These are phyloP conservation scores for Penicillium sp. DNA, from an alignment of 2,329 filamentous ascomycete genomes.

Conservation along the genomic window DNA sequence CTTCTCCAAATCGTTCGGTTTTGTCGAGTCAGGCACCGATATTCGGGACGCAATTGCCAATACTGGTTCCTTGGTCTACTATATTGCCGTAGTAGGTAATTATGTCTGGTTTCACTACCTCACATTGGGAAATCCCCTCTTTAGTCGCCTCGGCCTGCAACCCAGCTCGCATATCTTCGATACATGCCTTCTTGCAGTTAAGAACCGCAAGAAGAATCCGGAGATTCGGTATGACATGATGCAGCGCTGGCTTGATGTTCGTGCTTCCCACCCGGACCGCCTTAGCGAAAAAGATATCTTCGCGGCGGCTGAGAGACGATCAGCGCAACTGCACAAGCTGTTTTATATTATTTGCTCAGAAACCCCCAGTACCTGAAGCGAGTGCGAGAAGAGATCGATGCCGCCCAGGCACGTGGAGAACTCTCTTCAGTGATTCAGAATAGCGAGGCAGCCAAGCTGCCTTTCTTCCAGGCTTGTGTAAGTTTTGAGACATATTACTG, in stretches of 20 bases:
- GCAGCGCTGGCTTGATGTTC: constrained; percentile 37
- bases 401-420: constrained; percentile 19
- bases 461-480: constrained; percentile 39
- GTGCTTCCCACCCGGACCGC: constrained; percentile 33
- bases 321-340: constrained; percentile 34
- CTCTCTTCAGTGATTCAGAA: constrained; percentile 26
- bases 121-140: constrained; percentile 39
- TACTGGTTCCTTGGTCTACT: constrained; percentile 26
- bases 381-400: constrained; percentile 24
- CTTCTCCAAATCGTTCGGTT: constrained; percentile 39
- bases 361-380: constrained; percentile 21
- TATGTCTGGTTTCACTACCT: constrained; percentile 37
- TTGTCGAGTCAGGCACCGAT: constrained; percentile 33
- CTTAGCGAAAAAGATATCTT: constrained; percentile 36
- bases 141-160: constrained; percentile 36
- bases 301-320: constrained; percentile 38
- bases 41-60: constrained; percentile 40
- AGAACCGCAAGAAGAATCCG: constrained; percentile 32
- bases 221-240: constrained; percentile 38
- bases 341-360: constrained; percentile 38
- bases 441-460: constrained; percentile 31
- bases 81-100: constrained; percentile 37
- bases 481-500: neutral
- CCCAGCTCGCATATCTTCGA: constrained; percentile 42
- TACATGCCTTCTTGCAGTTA: constrained; percentile 33